Evolutionary conservation across 306 rosid species (phyloP).

Genomic region (Castanopsis chinensis): DNA sequence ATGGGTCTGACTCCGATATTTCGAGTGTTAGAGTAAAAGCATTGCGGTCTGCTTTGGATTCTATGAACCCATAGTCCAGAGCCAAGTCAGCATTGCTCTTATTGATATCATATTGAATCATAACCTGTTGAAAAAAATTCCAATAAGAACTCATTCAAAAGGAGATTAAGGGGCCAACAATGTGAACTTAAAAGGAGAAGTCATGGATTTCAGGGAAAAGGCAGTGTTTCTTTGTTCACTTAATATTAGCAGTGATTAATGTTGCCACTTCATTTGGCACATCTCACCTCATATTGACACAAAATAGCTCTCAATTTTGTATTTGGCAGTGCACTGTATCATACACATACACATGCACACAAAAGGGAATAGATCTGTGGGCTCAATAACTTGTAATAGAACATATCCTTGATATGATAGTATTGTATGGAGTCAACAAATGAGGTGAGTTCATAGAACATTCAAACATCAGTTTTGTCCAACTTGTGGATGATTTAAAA

Average conservation of each 20-base stretch:
- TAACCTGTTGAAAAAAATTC: conserved; percentile 48
- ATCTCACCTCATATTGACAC: not conserved
- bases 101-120: conserved; percentile 77
- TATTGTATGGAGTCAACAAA: too few relatives aligned
- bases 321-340: not conserved
- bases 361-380: too few relatives aligned
- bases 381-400: too few relatives aligned
- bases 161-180: not conserved
- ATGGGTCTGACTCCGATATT: conserved; percentile 78
- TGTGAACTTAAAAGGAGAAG: not conserved
- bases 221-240: not conserved
- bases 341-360: too few relatives aligned
- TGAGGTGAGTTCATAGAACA: too few relatives aligned
- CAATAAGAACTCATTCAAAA: not conserved
- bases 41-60: conserved; percentile 49
- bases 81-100: conserved; percentile 97
- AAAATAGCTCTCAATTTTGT: not conserved
- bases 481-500: not conserved
- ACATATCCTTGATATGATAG: too few relatives aligned
- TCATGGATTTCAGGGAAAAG: not conserved
- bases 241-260: not conserved
- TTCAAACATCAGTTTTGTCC: not conserved
- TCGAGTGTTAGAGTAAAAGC: conserved; percentile 71
- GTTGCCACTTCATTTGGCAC: not conserved
- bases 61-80: conserved; percentile 89